Evolutionary conservation across 371 early-diverging fungal genomes (phyloP), one percentile per base, ranked within the genome.

Genomic region (Mucor lusitanicus): DNA sequence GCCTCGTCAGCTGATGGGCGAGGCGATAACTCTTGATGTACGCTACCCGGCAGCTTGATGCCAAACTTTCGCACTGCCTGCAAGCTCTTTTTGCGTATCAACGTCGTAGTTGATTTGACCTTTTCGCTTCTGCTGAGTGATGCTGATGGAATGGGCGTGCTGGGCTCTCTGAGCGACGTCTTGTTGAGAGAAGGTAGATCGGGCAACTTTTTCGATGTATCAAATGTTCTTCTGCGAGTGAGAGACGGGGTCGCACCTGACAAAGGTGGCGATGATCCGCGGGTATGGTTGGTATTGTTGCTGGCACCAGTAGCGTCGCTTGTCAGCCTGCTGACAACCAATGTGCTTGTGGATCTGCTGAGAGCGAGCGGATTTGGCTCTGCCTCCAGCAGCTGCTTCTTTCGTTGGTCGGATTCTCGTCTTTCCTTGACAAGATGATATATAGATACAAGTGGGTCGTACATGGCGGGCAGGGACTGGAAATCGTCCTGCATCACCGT

Each of bases 381-480:
- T 27, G 61, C 55, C 40, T 66, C 64, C 11, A 73, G 63, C 13
- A 76, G 55, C n/a, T 66, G 66, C 3, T 63, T 48, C 37, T 73
- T 73, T 61, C 80, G 40, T 33, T 65, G 65, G 17, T 82, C 79
- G 2, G 74, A 66, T 28, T 80, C 81, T 59, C 73, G 75, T 53
- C 77, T 86, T 77, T 96, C 97, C 54, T 86, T 85, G 19, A 95
- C 95, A 30, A 96, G 85, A 64, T 90, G 90, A 70, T 96, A 96
- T 23, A 96, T 92, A 65, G 92, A 93, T 12, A 94, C 81, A 42
- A 94, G 71, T 1, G 95, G 95, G 64, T 88, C 84, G 17, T 80
- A 82, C 75, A 80, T 78, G 35, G 77, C 80, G 12, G 83, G 80
- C 7, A 78, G 48, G 0, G 75, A 66, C 32, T 72, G 74, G 27